Percentiles rank a stretch among this genome's conserved stretches.
Conservation (phyloP, 805 yeast species). For the Jamesozyma piceae region DNA sequence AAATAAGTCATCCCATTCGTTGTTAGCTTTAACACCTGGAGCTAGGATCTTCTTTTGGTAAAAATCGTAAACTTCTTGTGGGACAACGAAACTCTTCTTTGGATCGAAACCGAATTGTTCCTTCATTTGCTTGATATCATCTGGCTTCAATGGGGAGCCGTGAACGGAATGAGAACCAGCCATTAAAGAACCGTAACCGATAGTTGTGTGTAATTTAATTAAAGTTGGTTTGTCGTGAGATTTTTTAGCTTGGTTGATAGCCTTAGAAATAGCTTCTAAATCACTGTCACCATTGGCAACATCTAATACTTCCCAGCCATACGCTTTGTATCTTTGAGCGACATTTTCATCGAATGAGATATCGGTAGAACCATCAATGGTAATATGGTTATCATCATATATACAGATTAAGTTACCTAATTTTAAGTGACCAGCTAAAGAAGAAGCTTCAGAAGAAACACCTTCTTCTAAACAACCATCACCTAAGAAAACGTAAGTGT, state of each 20-base stretch:
- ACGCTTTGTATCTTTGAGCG: conserved; percentile 70
- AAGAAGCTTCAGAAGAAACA: conserved; percentile 86
- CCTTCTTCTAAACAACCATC: conserved; percentile 99
- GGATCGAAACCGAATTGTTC: conserved; percentile 82
- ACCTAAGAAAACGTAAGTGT: conserved; percentile 77
- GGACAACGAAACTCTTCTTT: conserved; percentile 64
- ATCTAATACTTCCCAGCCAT: conserved; percentile 84
- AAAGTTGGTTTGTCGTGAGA: conserved; percentile 76
- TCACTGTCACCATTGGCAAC: conserved; percentile 79
- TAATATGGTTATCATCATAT: conserved; percentile 94
- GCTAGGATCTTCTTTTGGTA: conserved; percentile 46
- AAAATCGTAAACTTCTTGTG: conserved; percentile 70
- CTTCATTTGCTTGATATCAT: conserved; percentile 84
- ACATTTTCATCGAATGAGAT: conserved; percentile 94
- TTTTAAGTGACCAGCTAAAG: conserved; percentile 93
- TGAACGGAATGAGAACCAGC: conserved; percentile 89
- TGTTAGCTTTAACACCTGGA: conserved; percentile 59
- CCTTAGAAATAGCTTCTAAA: conserved; percentile 56
- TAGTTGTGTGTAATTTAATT: conserved; percentile 80
- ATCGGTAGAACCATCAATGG: conserved; percentile 89
- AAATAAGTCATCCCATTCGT: conserved; percentile 64
- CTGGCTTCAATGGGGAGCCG: conserved; percentile 92
- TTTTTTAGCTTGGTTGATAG: conserved; percentile 74
- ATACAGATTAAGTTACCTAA: conserved; percentile 87
- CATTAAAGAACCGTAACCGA: conserved; percentile 83